Evolutionary conservation across 352 stramenopile species (phyloP).

Genomic region (Pythium vanterpoolii): DNA sequence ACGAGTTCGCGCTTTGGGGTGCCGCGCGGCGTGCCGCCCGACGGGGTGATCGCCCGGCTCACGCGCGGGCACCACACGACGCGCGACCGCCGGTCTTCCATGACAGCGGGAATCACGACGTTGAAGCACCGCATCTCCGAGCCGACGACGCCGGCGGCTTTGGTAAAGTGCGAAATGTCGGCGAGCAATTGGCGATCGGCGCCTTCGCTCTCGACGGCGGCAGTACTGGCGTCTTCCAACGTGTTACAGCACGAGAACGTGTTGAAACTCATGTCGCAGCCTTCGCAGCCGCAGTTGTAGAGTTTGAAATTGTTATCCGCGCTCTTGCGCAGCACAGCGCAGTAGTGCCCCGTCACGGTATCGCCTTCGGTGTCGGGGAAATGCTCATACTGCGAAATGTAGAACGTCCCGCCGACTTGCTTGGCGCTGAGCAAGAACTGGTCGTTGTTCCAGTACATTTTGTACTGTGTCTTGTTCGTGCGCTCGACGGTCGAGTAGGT

Average conservation of each 20-base stretch:
- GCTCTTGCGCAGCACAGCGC: conserved; percentile 67
- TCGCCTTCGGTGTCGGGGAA: conserved; percentile 66
- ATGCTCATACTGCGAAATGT: conserved; percentile 89
- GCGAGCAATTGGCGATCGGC: conserved; percentile 80
- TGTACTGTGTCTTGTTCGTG: conserved; percentile 85
- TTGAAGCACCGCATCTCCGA: conserved; percentile 84
- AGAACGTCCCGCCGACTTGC: conserved; percentile 80
- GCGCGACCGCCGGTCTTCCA: conserved; percentile 73
- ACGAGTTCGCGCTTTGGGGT: conserved; percentile 46
- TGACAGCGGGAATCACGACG: conserved; percentile 76
- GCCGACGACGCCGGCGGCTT: conserved; percentile 64
- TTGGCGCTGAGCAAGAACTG: conserved; percentile 83
- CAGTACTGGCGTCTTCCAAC: conserved; percentile 35
- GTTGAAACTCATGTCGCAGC: conserved; percentile 81
- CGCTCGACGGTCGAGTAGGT: conserved; percentile 79
- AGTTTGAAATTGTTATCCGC: conserved; percentile 85
- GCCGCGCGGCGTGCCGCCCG: conserved; percentile 58
- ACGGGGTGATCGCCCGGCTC: conserved; percentile 57
- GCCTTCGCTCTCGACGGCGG: conserved; percentile 28
- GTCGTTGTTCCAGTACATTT: conserved; percentile 87
- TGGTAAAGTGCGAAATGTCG: conserved; percentile 83
- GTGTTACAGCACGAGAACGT: conserved; percentile 84
- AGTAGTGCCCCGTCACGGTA: conserved; percentile 67
- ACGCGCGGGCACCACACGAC: conserved; percentile 82
- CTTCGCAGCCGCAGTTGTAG: conserved; percentile 84